Conservation (phyloP, 129 eudicot species). For the Flaveria brownii region DNA sequence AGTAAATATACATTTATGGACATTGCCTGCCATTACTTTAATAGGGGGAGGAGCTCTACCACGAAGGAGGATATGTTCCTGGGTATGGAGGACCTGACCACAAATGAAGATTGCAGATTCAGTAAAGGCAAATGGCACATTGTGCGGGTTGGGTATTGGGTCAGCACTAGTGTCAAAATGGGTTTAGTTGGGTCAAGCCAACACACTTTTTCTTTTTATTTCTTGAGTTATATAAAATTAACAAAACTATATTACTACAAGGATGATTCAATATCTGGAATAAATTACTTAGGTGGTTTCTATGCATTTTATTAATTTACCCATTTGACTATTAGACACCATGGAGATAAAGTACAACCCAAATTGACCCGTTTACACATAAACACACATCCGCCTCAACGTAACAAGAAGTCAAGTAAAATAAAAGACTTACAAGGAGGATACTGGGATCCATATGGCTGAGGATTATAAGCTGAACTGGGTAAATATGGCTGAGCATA, state of each 20-base stretch:
- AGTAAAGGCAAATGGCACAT: not conserved
- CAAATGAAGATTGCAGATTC: not conserved
- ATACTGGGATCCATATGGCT: conserved; percentile 53
- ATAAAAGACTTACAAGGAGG: conserved; percentile 54
- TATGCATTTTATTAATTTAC: not conserved
- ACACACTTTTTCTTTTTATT: not conserved
- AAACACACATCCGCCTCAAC: not conserved
- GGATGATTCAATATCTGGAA: no score
- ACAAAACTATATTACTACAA: no score
- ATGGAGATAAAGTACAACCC: not conserved
- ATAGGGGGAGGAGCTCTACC: not conserved
- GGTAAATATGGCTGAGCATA: conserved; percentile 50
- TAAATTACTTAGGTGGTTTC: not conserved
- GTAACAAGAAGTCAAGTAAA: not conserved
- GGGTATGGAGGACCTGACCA: conserved; percentile 48
- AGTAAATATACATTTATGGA: not conserved
- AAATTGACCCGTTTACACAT: not conserved
- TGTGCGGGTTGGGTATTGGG: not conserved
- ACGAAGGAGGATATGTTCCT: conserved; percentile 62
- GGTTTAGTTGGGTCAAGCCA: not conserved
- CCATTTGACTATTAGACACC: not conserved
- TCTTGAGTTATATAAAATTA: no score
- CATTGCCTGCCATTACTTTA: not conserved
- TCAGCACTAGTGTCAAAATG: not conserved
- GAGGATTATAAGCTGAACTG: conserved; percentile 60